Evolutionary conservation across 768 basidiomycete species (phyloP).

Genomic region (Mycena galopus): DNA sequence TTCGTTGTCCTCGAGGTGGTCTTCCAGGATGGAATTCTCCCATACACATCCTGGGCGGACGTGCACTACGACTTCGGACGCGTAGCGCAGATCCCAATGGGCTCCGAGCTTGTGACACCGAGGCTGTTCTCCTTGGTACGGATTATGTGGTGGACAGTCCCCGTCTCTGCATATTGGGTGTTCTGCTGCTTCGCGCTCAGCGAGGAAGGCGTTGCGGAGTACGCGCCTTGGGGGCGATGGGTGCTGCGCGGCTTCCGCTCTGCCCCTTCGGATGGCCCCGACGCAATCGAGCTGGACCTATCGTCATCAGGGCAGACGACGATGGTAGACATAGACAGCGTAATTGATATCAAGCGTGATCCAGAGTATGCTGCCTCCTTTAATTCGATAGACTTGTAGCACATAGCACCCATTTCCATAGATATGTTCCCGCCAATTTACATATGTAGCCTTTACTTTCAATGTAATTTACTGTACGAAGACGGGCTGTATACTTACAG

Average conservation of each 20-base stretch:
- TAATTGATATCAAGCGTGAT: too few relatives aligned
- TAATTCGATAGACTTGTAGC: too few relatives aligned
- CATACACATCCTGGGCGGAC: slow-evolving; percentile 13
- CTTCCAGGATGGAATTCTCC: background rate
- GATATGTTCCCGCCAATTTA: too few relatives aligned
- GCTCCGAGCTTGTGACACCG: background rate
- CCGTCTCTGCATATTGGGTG: background rate
- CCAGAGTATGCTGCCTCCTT: too few relatives aligned
- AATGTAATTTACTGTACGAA: too few relatives aligned
- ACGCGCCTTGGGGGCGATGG: background rate
- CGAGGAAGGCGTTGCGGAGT: background rate
- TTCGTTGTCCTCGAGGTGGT: background rate
- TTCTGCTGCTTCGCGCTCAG: background rate
- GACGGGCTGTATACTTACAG: too few relatives aligned
- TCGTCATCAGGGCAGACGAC: too few relatives aligned
- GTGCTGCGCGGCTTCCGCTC: background rate
- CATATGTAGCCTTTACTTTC: too few relatives aligned
- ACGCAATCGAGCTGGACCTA: too few relatives aligned
- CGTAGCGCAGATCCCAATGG: background rate
- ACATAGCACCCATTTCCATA: too few relatives aligned
- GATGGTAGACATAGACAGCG: too few relatives aligned
- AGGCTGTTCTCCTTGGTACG: background rate
- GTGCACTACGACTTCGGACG: slow-evolving; percentile 9
- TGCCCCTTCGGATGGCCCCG: too few relatives aligned
- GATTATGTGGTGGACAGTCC: slow-evolving; percentile 4